These are phyloP conservation scores for Umbellularia californica DNA, from an alignment of 164 flowering plant genomes.

Conservation along the genomic window DNA sequence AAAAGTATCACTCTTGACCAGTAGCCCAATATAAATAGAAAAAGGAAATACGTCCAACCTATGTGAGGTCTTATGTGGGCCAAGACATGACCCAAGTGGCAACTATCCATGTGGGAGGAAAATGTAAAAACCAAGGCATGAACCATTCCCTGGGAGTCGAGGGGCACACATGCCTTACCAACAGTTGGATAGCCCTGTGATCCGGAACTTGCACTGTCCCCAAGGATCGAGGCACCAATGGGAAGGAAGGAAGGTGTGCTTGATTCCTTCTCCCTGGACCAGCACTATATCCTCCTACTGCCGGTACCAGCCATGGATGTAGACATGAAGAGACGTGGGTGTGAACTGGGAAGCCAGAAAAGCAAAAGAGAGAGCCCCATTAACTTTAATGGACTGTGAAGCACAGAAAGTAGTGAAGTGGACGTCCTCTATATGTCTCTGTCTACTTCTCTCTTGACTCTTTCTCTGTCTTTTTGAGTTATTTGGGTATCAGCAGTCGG, in stretches of 20 bases:
- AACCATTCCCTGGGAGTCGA: neutral
- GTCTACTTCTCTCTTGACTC: neutral
- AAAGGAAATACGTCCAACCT: fast-evolving
- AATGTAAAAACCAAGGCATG: neutral
- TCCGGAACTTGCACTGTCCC: neutral
- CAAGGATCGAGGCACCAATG: neutral
- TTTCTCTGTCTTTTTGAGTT: neutral
- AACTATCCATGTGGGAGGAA: neutral
- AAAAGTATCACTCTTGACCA: neutral
- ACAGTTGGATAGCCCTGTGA: neutral
- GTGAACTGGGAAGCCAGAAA: no score
- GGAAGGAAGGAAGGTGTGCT: neutral
- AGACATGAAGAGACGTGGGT: no score
- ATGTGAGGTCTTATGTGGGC: neutral
- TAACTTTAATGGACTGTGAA: neutral
- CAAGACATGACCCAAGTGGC: neutral
- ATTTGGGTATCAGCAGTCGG: neutral
- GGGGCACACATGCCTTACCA: neutral
- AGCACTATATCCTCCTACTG: neutral
- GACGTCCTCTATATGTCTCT: neutral
- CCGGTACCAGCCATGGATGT: neutral
- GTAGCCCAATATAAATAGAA: fast-evolving
- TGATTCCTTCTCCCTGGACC: neutral
- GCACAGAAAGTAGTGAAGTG: neutral
- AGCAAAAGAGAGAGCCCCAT: neutral